Conservation (phyloP, 805 yeast species). For the Zygoascus biomembranicola region DNA sequence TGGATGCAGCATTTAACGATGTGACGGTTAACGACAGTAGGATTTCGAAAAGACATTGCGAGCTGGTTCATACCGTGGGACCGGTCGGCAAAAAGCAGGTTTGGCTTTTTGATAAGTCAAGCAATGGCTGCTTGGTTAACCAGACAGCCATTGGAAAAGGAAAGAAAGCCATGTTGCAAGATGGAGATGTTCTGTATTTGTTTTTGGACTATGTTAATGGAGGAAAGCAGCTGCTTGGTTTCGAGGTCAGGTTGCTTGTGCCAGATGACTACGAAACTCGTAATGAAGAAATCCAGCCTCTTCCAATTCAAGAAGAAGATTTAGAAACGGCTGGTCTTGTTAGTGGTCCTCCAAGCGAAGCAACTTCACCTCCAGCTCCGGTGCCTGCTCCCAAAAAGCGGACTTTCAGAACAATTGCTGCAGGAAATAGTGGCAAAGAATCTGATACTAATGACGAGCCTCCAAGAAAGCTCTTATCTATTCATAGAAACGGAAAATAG, state of each 20-base stretch:
- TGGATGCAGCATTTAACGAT: constrained; percentile 24
- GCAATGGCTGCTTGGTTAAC: constrained; percentile 73
- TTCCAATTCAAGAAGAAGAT: not conserved
- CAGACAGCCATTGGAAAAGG: constrained; percentile 51
- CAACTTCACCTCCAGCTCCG: not conserved
- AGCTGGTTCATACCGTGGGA: constrained; percentile 44
- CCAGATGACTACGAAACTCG: constrained; percentile 4
- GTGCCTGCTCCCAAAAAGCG: not conserved
- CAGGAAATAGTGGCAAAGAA: not conserved
- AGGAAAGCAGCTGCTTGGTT: constrained; percentile 17
- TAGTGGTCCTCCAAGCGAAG: not conserved
- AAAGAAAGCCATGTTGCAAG: constrained; percentile 48
- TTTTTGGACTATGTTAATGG: constrained; percentile 51
- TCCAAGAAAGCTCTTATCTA: not conserved
- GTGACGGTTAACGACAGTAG: constrained; percentile 65
- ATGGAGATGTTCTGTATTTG: constrained; percentile 54
- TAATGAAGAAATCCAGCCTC: not conserved
- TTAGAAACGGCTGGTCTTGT: not conserved
- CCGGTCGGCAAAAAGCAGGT: constrained; percentile 59
- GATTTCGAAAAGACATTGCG: constrained; percentile 78
- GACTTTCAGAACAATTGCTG: not conserved
- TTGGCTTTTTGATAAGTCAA: constrained; percentile 73
- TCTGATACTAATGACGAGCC: not conserved
- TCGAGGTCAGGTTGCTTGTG: constrained; percentile 9
- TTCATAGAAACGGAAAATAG: not conserved